These are phyloP conservation scores for Prunus yedoensis DNA, from an alignment of 331 rosid species.

Conservation along the genomic window DNA sequence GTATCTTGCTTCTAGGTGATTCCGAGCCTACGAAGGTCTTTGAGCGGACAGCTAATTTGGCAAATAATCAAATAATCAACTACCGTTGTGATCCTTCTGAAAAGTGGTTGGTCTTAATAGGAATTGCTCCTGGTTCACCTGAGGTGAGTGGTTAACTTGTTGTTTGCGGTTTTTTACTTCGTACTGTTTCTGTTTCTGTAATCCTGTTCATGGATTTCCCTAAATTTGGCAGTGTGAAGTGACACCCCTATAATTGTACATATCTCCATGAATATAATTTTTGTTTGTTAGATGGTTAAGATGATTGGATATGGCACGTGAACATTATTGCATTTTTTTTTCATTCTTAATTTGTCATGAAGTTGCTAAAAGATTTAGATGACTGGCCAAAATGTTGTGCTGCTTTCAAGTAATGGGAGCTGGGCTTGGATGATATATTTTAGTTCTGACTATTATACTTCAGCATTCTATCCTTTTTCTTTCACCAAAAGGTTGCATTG, in stretches of 20 bases:
- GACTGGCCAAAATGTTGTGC: not conserved
- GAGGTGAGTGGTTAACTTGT: conserved; percentile 25
- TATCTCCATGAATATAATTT: not conserved
- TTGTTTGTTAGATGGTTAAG: not conserved
- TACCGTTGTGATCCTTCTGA: conserved; percentile 41
- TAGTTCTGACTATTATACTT: not conserved
- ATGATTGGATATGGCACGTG: not conserved
- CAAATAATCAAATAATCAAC: conserved; percentile 41
- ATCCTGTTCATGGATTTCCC: not conserved
- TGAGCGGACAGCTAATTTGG: conserved; percentile 38
- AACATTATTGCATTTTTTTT: no score
- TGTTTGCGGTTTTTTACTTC: not conserved
- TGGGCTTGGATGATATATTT: no score
- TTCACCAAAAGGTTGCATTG: not conserved
- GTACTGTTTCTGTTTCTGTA: not conserved
- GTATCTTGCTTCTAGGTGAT: conserved; percentile 15
- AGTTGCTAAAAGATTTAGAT: not conserved
- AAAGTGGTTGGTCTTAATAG: conserved; percentile 37
- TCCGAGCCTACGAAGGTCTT: conserved; percentile 37
- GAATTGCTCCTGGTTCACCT: conserved; percentile 38
- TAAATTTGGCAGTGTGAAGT: not conserved
- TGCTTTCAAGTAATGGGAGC: not conserved
- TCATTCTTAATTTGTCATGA: not conserved
- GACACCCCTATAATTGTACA: not conserved
- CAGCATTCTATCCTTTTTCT: not conserved